Conservation (phyloP, 2,329 filamentous ascomycete species). For the Eutypa lata region DNA sequence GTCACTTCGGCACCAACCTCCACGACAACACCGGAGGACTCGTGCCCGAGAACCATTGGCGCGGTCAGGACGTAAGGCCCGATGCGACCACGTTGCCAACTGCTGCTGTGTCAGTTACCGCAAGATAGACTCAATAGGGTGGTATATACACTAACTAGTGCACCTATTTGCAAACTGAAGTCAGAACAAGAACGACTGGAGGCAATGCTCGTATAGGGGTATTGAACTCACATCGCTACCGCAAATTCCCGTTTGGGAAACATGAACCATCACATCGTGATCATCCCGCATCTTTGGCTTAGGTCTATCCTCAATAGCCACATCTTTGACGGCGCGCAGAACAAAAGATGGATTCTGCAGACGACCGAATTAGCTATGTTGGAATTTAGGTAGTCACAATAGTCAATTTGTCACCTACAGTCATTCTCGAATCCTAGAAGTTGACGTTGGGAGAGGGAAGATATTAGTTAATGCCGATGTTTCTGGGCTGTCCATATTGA, state of each 20-base stretch:
- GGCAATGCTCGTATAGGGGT: not conserved
- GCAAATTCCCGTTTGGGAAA: constrained; percentile 42
- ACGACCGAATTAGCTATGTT: too few relatives aligned
- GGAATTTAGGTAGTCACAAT: too few relatives aligned
- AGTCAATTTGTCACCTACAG: too few relatives aligned
- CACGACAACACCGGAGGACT: constrained; percentile 60
- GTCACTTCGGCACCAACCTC: constrained; percentile 55
- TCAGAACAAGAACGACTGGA: not conserved
- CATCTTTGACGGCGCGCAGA: constrained; percentile 35
- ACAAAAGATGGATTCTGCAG: constrained; percentile 39
- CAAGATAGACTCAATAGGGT: not conserved
- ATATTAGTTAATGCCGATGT: too few relatives aligned
- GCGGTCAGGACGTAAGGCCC: constrained; percentile 18
- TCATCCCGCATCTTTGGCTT: constrained; percentile 32
- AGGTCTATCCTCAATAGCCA: constrained; percentile 34
- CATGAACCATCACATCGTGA: constrained; percentile 39
- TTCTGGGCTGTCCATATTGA: too few relatives aligned
- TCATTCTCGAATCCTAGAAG: too few relatives aligned
- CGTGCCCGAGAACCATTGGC: constrained; percentile 55
- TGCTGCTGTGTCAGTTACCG: not conserved
- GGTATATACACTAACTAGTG: not conserved
- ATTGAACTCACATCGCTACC: constrained; percentile 32
- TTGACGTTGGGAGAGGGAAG: too few relatives aligned
- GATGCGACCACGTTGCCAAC: constrained; percentile 10
- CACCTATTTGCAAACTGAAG: not conserved